Percentiles rank a stretch among this genome's conserved stretches.
phyloP scores from a whole-genome alignment of 2,329 filamentous ascomycete species.

The Penicillium sp. region DNA sequence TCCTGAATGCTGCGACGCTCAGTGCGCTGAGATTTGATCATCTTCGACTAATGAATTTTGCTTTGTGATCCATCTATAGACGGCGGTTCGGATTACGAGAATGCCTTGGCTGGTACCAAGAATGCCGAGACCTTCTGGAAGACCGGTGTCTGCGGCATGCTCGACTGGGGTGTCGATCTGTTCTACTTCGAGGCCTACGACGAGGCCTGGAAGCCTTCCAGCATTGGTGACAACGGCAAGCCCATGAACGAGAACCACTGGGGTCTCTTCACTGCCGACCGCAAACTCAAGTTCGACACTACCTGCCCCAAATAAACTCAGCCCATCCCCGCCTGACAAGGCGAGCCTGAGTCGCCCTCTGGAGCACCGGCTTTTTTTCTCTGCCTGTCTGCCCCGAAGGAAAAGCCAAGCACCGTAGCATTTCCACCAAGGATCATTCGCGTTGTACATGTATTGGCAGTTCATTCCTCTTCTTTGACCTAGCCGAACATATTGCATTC shows the following conservation, averaged over 20 bases:
- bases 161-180: constrained; percentile 61
- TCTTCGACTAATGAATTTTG: neutral
- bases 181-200: constrained; percentile 72
- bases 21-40: neutral
- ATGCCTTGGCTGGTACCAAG: constrained; percentile 53
- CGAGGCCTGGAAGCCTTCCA: constrained; percentile 64
- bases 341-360: no score
- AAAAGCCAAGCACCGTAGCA: no score
- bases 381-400: no score
- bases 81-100: constrained; percentile 56
- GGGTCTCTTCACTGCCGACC: constrained; percentile 60
- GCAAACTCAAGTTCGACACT: constrained; percentile 52
- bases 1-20: neutral
- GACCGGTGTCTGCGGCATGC: constrained; percentile 57
- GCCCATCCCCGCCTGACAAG: no score
- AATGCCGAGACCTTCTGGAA: constrained; percentile 58
- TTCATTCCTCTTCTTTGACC: no score
- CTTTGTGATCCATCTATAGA: constrained; percentile 13
- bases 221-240: constrained; percentile 57
- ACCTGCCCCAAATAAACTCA: constrained; percentile 36
- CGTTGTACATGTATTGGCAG: no score
- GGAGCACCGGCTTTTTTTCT: no score
- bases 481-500: no score
- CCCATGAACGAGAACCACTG: constrained; percentile 60
- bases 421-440: no score